A percentile compares a stretch with the other conserved stretches of the same genome.
These are phyloP conservation scores for Heimioporus sp. DNA, from an alignment of 768 basidiomycete species.

Conservation along the genomic window DNA sequence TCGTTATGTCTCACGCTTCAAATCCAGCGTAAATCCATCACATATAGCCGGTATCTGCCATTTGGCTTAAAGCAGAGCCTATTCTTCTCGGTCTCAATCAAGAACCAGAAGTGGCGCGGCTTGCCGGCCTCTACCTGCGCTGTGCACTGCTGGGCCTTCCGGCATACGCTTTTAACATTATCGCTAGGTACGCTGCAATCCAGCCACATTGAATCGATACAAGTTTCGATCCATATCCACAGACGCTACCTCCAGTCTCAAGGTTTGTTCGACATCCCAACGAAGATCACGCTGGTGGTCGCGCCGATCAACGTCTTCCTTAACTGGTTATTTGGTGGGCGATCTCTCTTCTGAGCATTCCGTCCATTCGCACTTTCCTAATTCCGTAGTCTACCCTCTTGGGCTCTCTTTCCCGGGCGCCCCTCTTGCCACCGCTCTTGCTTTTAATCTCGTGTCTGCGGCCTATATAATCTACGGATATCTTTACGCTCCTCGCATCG, in stretches of 20 bases:
- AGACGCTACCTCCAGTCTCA: conserved; percentile 73
- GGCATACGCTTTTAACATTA: conserved; percentile 57
- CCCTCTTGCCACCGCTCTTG: conserved; percentile 84
- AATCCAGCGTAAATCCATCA: neutral
- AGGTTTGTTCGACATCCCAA: conserved; percentile 82
- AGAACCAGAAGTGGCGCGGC: conserved; percentile 79
- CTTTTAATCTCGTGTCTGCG: conserved; percentile 80
- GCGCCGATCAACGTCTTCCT: conserved; percentile 84
- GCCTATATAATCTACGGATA: conserved; percentile 63
- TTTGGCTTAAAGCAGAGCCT: conserved; percentile 84
- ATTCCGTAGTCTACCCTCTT: conserved; percentile 42
- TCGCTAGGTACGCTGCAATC: conserved; percentile 42
- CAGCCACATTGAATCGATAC: neutral
- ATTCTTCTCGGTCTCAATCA: conserved; percentile 75
- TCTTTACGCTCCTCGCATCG: conserved; percentile 60
- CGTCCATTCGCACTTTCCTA: neutral
- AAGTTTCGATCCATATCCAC: neutral
- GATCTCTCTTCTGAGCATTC: neutral
- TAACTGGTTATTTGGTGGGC: conserved; percentile 82
- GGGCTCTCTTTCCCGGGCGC: conserved; percentile 90
- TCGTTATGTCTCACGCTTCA: neutral
- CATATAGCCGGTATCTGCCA: conserved; percentile 48
- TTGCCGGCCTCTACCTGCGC: conserved; percentile 75
- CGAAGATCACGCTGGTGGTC: conserved; percentile 75
- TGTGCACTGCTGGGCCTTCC: conserved; percentile 80